phyloP scores from a whole-genome alignment of 768 basidiomycete genomes.

The Termitomyces titanicus region DNA sequence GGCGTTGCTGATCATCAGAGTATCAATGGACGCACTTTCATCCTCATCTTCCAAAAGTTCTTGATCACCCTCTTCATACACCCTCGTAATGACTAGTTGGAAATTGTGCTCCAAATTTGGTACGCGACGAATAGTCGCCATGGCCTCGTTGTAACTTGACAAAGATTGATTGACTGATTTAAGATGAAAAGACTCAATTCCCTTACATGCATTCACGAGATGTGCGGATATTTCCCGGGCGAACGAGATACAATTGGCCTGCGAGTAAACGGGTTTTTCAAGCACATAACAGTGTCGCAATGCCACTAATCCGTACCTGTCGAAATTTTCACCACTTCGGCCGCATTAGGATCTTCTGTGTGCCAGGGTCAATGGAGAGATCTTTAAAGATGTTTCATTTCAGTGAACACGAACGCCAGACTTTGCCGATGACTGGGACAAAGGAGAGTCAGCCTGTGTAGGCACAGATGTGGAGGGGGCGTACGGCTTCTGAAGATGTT shows the following conservation, averaged over 20 bases:
- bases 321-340: constrained; percentile 93
- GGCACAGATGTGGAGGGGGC: constrained; percentile 25
- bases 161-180: constrained; percentile 2
- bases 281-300: neutral
- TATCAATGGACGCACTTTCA: constrained; percentile 51
- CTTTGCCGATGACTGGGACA: constrained; percentile 76
- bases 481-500: constrained; percentile 81
- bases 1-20: neutral
- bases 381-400: constrained; percentile 11
- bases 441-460: constrained; percentile 16
- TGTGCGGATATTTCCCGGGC: constrained; percentile 87
- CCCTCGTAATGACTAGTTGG: constrained; percentile 93
- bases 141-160: constrained; percentile 88
- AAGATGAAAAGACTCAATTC: neutral
- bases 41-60: constrained; percentile 93
- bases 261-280: neutral
- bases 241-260: constrained; percentile 85
- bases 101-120: constrained; percentile 75
- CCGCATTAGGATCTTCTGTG: constrained; percentile 88
- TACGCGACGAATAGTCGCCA: constrained; percentile 87
- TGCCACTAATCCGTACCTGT: constrained; percentile 38
- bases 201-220: constrained; percentile 96
- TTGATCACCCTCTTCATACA: constrained; percentile 96
- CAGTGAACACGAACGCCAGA: constrained; percentile 76
- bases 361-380: constrained; percentile 22